Conservation (phyloP, 257 asterid genomes). For the Solanum boliviense region DNA sequence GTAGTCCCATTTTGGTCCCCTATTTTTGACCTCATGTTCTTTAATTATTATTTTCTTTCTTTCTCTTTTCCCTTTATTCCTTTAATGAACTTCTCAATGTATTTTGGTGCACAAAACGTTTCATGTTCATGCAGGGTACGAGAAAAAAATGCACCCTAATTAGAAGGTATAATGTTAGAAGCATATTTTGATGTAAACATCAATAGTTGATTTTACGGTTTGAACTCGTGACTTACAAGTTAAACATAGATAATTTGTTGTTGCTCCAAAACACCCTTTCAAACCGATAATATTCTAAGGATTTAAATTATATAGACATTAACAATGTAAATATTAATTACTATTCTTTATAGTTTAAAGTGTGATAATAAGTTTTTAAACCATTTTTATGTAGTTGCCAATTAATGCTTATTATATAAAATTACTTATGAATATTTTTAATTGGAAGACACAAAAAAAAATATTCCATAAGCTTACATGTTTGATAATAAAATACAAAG, state of each 20-base stretch:
- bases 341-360: neutral
- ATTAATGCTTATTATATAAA: neutral
- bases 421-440: neutral
- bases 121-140: neutral
- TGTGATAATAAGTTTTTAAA: neutral
- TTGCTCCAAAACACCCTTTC: neutral
- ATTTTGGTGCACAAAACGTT: neutral
- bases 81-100: neutral
- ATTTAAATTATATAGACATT: neutral
- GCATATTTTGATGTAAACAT: neutral
- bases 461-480: neutral
- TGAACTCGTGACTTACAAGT: fast-evolving
- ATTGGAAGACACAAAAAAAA: neutral
- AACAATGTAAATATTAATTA: neutral
- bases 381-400: neutral
- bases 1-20: neutral
- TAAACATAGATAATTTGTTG: neutral
- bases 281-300: neutral
- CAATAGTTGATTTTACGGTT: neutral
- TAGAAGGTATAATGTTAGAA: neutral
- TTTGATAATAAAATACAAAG: neutral
- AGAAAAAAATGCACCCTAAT: neutral
- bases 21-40: neutral
- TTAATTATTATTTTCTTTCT: neutral
- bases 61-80: neutral